Conservation (phyloP, 805 yeast genomes). For the Sugiyamaella qingdaonensis region DNA sequence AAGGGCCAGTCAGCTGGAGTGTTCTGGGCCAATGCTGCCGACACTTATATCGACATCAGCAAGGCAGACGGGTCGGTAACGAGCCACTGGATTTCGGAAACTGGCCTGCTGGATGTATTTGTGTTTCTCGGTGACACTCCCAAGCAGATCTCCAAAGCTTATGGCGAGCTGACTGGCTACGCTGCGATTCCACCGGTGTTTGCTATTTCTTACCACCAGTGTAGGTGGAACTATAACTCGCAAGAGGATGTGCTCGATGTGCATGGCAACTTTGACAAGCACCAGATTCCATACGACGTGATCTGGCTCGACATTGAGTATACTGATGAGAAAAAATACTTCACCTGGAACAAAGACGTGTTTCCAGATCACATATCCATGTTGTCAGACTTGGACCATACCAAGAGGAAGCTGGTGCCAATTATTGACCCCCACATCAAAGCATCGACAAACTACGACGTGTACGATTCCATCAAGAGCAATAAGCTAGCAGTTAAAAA, state of each 20-base stretch:
- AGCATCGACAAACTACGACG: slow-evolving; percentile 48
- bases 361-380: slow-evolving; percentile 74
- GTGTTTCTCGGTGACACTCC: slow-evolving; percentile 56
- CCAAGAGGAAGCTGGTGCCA: slow-evolving; percentile 77
- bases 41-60: slow-evolving; percentile 77
- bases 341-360: slow-evolving; percentile 76
- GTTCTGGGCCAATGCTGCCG: slow-evolving; percentile 92
- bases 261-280: slow-evolving; percentile 61
- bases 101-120: slow-evolving; percentile 75
- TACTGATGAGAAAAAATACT: slow-evolving; percentile 79
- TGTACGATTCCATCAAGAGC: slow-evolving; percentile 50
- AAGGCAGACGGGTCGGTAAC: slow-evolving; percentile 30
- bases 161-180: slow-evolving; percentile 68
- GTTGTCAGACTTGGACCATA: slow-evolving; percentile 58
- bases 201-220: slow-evolving; percentile 89
- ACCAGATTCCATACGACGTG: slow-evolving; percentile 78
- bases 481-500: slow-evolving; percentile 46
- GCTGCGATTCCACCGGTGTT: slow-evolving; percentile 70
- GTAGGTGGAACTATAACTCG: slow-evolving; percentile 95
- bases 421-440: slow-evolving; percentile 92
- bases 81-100: slow-evolving; percentile 90
- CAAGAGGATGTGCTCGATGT: slow-evolving; percentile 80
- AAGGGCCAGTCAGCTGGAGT: slow-evolving; percentile 61
- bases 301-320: slow-evolving; percentile 96
- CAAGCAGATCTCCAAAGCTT: slow-evolving; percentile 55